Conservation (phyloP, 805 yeast genomes). For the Saccharomycopsis sp. region DNA sequence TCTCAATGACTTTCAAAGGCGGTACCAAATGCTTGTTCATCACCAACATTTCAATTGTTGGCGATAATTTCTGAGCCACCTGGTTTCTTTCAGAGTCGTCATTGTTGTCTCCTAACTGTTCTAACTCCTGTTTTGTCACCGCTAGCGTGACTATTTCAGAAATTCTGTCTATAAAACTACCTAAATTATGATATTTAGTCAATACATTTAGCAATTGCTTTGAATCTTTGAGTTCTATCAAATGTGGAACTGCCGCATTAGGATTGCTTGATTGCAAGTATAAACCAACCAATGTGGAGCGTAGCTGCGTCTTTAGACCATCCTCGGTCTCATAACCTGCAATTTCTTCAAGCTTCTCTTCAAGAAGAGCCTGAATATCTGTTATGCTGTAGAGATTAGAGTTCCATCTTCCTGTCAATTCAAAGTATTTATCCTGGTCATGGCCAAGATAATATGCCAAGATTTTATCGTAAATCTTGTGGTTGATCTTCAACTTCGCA, state of each 20-base stretch:
- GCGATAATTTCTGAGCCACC: conserved; percentile 35
- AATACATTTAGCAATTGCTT: conserved; percentile 49
- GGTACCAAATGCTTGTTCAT: conserved; percentile 59
- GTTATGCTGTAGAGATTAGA: conserved; percentile 42
- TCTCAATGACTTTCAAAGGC: conserved; percentile 44
- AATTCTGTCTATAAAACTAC: conserved; percentile 40
- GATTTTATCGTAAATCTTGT: conserved; percentile 38
- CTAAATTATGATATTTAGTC: conserved; percentile 55
- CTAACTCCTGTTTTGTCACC: conserved; percentile 34
- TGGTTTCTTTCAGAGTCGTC: conserved; percentile 30
- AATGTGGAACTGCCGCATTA: conserved; percentile 55
- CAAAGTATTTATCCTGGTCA: conserved; percentile 34
- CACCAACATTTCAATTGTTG: conserved; percentile 49
- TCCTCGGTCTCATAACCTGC: conserved; percentile 24
- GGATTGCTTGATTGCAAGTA: conserved; percentile 55
- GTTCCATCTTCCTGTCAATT: conserved; percentile 53
- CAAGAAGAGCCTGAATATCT: conserved; percentile 40
- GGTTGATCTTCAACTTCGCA: conserved; percentile 31
- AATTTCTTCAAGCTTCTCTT: conserved; percentile 35
- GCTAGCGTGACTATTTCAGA: conserved; percentile 45
- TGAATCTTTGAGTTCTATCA: conserved; percentile 48
- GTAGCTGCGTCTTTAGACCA: conserved; percentile 26
- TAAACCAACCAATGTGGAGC: conserved; percentile 43
- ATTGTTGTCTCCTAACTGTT: conserved; percentile 23
- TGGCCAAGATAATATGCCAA: conserved; percentile 40